Evolutionary conservation across 2,329 filamentous ascomycete genomes (phyloP), one percentile per base, ranked within the genome.

Genomic region (Sclerotinia minor): DNA sequence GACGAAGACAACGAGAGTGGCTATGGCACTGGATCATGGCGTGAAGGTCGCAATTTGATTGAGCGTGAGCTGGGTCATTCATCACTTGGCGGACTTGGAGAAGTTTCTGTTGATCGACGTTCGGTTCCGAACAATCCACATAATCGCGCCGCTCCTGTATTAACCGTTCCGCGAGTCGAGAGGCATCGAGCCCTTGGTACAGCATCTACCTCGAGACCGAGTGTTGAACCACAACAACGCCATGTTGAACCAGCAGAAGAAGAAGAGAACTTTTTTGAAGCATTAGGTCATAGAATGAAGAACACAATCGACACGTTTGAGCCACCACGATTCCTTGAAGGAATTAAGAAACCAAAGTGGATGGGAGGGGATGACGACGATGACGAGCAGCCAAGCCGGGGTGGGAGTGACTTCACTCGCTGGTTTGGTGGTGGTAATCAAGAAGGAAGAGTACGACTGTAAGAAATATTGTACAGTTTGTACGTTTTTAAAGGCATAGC

Each of bases 291-390:
- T 76, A 85, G 94, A 47, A 89, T 99, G 73, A 91, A 89, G 79
- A 99, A 99, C 76, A 98, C 95, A 0, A 87, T 98, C 64, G 94
- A 98, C 70, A 90, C 88, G 0, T 84, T 92, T 2, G 90, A 93
- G 64, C 84, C 89, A 41, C 94, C 95, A 0, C 88, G 88, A 71
- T 98, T 94, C 93, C 81, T 97, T 71, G 83, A 86, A 68, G 85
- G 85, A 11, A 86, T 94, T 78, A 92, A 89, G 78, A 87, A 89
- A 76, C 92, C 92, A 6, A 90, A 88, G 74, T 96, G 92, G 92
- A 91, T 95, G 87, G 85, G 87, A 24, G 85, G 85, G 32, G 83
- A 85, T 64, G 83, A 83, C 15, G 81, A 61, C 9, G 79, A 21
- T 24, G 52, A 64, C 44, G 77, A 73, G 21, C 75, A 75, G 3